A percentile compares a stretch with the other conserved stretches of the same genome.
Evolutionary conservation across 1,284 basidiomycete species (phyloP).

Genomic region (Ceratobasidium sp.): DNA sequence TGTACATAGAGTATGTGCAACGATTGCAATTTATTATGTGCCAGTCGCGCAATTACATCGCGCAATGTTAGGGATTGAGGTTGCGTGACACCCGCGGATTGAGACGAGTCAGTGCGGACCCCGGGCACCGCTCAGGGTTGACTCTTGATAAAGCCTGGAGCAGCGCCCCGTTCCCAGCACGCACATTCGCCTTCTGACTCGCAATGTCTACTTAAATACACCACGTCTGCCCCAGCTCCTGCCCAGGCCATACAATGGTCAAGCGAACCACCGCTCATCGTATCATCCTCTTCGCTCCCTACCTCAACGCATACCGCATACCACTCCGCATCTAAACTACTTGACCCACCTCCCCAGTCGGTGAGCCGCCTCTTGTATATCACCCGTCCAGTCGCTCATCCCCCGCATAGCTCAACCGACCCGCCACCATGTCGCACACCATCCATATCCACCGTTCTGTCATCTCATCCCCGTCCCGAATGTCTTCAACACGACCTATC

Average conservation of each 20-base stretch:
- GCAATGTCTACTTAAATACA: conserved; percentile 26
- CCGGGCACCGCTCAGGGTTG: neutral
- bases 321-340: neutral
- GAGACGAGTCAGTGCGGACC: conserved; percentile 21
- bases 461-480: conserved; percentile 45
- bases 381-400: conserved; percentile 7
- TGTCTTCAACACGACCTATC: conserved; percentile 43
- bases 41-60: neutral
- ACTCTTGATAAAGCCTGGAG: conserved; percentile 21
- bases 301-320: conserved; percentile 34
- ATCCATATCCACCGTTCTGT: conserved; percentile 44
- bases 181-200: neutral
- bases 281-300: conserved; percentile 23
- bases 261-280: conserved; percentile 12
- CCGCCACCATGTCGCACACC: conserved; percentile 44
- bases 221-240: neutral
- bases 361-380: conserved; percentile 1
- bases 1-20: conserved; percentile 25
- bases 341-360: conserved; percentile 14
- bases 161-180: neutral
- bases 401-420: conserved; percentile 42
- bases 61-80: conserved; percentile 20
- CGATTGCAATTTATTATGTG: neutral
- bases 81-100: conserved; percentile 36
- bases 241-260: conserved; percentile 32